These are phyloP conservation scores for Punica granatum DNA, from an alignment of 345 rosid genomes.

Conservation along the genomic window DNA sequence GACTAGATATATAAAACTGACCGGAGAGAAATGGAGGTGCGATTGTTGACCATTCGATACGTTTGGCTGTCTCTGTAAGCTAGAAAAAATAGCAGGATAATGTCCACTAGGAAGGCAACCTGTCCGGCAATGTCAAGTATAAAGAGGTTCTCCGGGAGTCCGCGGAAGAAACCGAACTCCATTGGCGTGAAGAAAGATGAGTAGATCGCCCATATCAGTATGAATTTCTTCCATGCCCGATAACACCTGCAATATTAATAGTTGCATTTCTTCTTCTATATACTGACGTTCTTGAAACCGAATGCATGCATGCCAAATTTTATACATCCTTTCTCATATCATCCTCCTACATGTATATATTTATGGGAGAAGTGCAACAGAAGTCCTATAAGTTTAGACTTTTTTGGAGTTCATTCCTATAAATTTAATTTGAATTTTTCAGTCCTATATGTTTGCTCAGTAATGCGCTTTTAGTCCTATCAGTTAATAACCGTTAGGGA, in stretches of 20 bases:
- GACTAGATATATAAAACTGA: conserved; percentile 8
- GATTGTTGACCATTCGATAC: conserved; percentile 40
- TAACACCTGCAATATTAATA: conserved; percentile 45
- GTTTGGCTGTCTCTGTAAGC: conserved; percentile 55
- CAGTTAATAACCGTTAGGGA: no score
- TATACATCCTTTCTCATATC: no score
- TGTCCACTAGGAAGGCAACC: conserved; percentile 62
- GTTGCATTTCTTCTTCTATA: not conserved
- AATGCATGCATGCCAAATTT: no score
- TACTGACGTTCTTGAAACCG: no score
- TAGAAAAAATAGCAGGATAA: conserved; percentile 51
- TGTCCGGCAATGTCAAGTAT: conserved; percentile 70
- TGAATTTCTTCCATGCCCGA: conserved; percentile 58
- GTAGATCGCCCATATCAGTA: conserved; percentile 73
- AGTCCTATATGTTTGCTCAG: no score
- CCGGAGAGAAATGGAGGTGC: conserved; percentile 59
- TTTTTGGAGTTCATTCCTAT: no score
- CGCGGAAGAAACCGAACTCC: conserved; percentile 84
- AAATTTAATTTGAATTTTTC: no score
- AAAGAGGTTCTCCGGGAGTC: conserved; percentile 63
- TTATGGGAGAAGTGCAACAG: no score
- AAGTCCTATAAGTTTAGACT: no score
- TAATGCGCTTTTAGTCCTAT: no score
- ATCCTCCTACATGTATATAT: no score
- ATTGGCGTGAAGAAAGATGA: conserved; percentile 89